These are phyloP conservation scores for Clonostachys byssicola DNA, from an alignment of 2,329 filamentous ascomycete genomes.

Conservation along the genomic window DNA sequence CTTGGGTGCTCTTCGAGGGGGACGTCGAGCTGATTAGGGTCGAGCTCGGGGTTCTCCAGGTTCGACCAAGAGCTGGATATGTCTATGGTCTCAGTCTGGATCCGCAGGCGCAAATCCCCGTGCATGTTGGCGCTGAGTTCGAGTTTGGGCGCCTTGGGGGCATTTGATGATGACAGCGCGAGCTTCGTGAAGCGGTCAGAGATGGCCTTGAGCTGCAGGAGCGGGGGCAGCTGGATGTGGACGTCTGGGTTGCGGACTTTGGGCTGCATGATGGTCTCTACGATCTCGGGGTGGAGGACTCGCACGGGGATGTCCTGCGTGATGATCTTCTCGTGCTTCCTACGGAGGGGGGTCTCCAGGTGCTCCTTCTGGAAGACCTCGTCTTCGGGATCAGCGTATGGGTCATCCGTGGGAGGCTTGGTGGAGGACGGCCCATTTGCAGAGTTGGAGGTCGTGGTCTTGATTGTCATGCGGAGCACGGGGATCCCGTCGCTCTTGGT, in stretches of 20 bases:
- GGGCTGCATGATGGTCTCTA: constrained; percentile 94
- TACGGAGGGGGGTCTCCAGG: constrained; percentile 51
- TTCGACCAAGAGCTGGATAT: constrained; percentile 85
- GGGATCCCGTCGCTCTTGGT: constrained; percentile 91
- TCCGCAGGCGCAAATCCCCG: constrained; percentile 74
- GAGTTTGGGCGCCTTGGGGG: constrained; percentile 56
- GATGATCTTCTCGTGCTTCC: constrained; percentile 84
- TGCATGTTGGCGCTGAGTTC: constrained; percentile 94
- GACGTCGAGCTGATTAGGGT: constrained; percentile 69
- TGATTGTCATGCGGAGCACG: constrained; percentile 85
- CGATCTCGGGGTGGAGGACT: constrained; percentile 75
- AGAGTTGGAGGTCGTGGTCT: constrained; percentile 59
- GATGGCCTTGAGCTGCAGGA: constrained; percentile 87
- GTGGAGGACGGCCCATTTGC: constrained; percentile 10
- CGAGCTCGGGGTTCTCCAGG: constrained; percentile 82
- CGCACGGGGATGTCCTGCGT: constrained; percentile 96
- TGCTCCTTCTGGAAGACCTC: constrained; percentile 42
- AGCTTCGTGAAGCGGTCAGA: constrained; percentile 94
- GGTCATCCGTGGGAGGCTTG: constrained; percentile 26
- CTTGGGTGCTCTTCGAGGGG: constrained; percentile 77
- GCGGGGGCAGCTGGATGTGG: constrained; percentile 82
- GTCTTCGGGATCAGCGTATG: constrained; percentile 33
- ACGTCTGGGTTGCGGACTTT: constrained; percentile 88
- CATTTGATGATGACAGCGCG: constrained; percentile 35
- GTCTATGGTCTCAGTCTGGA: constrained; percentile 77